Base-by-base conservation (phyloP, 2,329 filamentous ascomycete species). In the Claviceps sp. region DNA sequence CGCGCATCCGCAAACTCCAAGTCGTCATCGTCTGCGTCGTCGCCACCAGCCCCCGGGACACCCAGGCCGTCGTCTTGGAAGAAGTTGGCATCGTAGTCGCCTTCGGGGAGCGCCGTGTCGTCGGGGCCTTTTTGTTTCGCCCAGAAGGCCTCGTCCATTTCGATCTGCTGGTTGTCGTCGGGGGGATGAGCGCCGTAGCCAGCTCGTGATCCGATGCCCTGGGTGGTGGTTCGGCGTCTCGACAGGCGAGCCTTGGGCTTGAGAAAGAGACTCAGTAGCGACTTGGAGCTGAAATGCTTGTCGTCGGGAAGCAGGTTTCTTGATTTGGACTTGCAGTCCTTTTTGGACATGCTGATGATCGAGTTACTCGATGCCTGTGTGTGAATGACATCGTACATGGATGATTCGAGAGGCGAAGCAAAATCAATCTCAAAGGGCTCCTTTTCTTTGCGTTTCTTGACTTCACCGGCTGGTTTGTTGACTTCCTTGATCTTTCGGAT, bases 91-190 rank as follows among this genome's bases (percentile, higher is more conserved):
- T 97, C 89, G 67, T 97, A 98, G 63, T 94, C 84, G 55, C 90
- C 90, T 59, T 81, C 74, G 2, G 77, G 76, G 40, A 77, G 66
- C 1, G 70, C 76, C 3, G 73, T 77, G 45, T 81, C 81, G 24
- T 84, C 82, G 50, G 71, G 78, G 58, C 71, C 82, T 65, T 79
- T 86, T 69, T 77, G 82, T 42, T 79, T 77, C 5, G 93, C 93
- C 89, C 93, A 98, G 71, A 95, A 97, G 20, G 86, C 90, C 69
- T 96, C 91, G 62, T 97, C 88, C 74, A 96, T 87, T 54, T 95
- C 87, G 42, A 82, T 86, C 55, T 84, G 79, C 1, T 77, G 78
- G 8, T 80, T 70, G 51, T 77, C 72, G 22, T 75, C 71, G 30
- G 72, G 68, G 40, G 63, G 70, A 50, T 60, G 67, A 46, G 70